phyloP scores from a whole-genome alignment of 73 alveolate species.

The Tetrahymena thermophila region DNA sequence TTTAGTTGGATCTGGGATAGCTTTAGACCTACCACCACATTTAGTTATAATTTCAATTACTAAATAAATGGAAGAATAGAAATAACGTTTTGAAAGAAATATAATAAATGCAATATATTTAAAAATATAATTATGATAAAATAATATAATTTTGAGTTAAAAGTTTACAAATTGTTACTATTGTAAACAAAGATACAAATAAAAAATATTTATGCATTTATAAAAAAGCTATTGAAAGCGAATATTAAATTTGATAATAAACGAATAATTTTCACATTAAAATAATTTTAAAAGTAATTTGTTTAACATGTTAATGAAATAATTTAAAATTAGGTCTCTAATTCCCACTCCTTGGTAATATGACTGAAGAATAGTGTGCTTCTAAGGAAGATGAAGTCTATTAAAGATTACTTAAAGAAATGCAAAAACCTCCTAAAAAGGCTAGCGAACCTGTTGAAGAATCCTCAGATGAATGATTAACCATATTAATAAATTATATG shows the following conservation, averaged over 20 bases:
- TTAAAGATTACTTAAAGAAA: background rate
- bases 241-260: no score
- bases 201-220: no score
- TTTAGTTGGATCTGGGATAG: background rate
- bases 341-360: background rate
- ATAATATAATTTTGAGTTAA: no score
- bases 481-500: background rate
- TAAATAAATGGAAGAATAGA: no score
- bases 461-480: background rate
- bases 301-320: background rate
- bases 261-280: no score
- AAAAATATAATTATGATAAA: no score
- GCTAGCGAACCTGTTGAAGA: background rate
- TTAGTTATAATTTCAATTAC: background rate
- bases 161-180: no score
- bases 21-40: background rate
- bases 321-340: background rate
- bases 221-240: no score
- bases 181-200: no score
- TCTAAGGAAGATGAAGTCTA: background rate
- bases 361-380: background rate
- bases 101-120: no score
- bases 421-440: background rate
- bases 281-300: background rate
- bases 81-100: no score